These are phyloP conservation scores for Fibroporia radiculosa DNA, from an alignment of 768 basidiomycete genomes.

Conservation along the genomic window DNA sequence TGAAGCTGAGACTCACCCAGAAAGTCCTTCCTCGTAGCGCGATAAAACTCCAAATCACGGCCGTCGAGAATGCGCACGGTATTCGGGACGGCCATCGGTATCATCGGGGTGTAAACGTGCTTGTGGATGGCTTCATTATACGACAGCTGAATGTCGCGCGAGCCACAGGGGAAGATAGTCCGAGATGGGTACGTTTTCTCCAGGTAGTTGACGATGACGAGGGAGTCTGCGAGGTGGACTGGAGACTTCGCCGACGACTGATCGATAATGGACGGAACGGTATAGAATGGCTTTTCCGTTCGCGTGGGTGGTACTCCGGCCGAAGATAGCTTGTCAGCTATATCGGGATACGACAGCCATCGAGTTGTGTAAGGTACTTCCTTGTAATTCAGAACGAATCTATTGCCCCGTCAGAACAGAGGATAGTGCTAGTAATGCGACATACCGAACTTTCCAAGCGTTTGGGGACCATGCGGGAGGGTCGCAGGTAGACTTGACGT, in stretches of 20 bases:
- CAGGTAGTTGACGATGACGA: constrained; percentile 1
- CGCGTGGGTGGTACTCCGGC: constrained; percentile 1
- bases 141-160: not conserved
- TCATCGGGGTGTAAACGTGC: constrained; percentile 1
- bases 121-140: constrained; percentile 1
- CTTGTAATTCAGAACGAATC: constrained; percentile 3
- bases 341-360: constrained; percentile 3
- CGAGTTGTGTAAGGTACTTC: not conserved
- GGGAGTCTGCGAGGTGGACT: not conserved
- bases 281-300: constrained; percentile 1
- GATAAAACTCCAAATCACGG: constrained; percentile 1
- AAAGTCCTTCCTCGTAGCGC: not conserved
- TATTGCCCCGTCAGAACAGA: not conserved
- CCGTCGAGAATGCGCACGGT: not conserved
- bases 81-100: not conserved
- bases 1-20: not conserved
- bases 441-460: constrained; percentile 1
- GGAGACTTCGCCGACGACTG: not conserved
- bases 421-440: not conserved
- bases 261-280: constrained; percentile 1
- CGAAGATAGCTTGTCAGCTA: not conserved
- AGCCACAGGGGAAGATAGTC: not conserved
- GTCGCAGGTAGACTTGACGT: not conserved
- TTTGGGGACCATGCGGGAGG: constrained; percentile 4
- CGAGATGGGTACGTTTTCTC: constrained; percentile 1